Percentiles rank a stretch among this genome's conserved stretches.
Conservation (phyloP, 208 protist species). For the Tritrichomonas foetus region DNA sequence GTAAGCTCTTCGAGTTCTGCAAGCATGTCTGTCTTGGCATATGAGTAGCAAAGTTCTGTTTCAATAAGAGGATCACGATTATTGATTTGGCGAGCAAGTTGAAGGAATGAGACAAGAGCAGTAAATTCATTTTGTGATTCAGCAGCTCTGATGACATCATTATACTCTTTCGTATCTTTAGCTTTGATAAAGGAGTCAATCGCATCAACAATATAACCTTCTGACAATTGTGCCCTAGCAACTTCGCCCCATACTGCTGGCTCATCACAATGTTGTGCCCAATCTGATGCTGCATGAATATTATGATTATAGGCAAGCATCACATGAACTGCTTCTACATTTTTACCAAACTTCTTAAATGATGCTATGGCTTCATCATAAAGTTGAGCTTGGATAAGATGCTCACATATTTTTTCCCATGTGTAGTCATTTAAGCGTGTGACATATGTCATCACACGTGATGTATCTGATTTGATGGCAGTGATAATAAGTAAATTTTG, state of each 20-base stretch:
- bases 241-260: conserved; percentile 80
- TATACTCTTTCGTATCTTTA: conserved; percentile 82
- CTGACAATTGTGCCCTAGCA: conserved; percentile 81
- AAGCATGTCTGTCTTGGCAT: conserved; percentile 81
- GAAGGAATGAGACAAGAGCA: conserved; percentile 91
- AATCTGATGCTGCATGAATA: conserved; percentile 74
- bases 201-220: conserved; percentile 57
- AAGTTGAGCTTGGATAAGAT: conserved; percentile 72
- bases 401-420: conserved; percentile 90
- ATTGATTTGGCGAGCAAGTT: conserved; percentile 83
- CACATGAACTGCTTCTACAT: conserved; percentile 88
- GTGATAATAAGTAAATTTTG: conserved; percentile 99
- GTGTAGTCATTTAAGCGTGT: conserved; percentile 94
- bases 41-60: conserved; percentile 90
- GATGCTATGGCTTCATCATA: conserved; percentile 97
- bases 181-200: conserved; percentile 91
- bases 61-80: conserved; percentile 82
- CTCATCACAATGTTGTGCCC: conserved; percentile 41
- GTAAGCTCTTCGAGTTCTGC: conserved; percentile 98
- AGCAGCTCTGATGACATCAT: conserved; percentile 76
- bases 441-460: conserved; percentile 96
- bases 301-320: conserved; percentile 86
- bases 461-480: conserved; percentile 83
- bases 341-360: conserved; percentile 93
- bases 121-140: conserved; percentile 78